Evolutionary conservation across 1,284 basidiomycete species (phyloP), one percentile per base, ranked within the genome.

Genomic region (Pseudomicrostroma phylloplanum): DNA sequence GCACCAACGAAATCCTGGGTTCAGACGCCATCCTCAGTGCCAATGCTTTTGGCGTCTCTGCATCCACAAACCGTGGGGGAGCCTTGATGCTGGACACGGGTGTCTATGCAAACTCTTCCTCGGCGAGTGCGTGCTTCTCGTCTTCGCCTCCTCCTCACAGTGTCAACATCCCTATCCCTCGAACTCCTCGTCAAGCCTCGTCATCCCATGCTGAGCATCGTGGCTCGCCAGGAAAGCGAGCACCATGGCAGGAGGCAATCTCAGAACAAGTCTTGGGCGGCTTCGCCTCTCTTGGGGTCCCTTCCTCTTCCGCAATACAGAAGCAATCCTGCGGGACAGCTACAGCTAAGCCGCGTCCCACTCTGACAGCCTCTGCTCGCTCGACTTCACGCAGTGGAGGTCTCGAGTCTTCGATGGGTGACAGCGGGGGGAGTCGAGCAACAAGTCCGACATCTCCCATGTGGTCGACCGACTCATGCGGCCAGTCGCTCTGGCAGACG

Each of bases 1-100:
- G 72, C 51, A 67, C 67, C 30, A 61, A 67, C 61, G 68, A 73
- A 55, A 75, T 75, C 55, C 59, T 70, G 57, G 56, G 61, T 15
- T 65, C 70, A 6, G 66, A 71, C 11, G 62, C 49, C 19, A 48
- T 72, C 1, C 66, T 72, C 54, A 60, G 59, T 19, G 63, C 66
- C 21, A 54, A 54, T 48, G 43, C 43, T 12, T 3, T 48, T 17
- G 43, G 43, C 23, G 49, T 30, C 2, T 51, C 49, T 6, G 60
- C 6, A 9, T 21, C 25, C 55, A 30, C n/a, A 39, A 67, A 59
- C n/a, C 53, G 41, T 8, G 60, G 59, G 15, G 62, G 62, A 40
- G 41, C 63, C n/a, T 59, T 60, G 57, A 59, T 25, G 15, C 25
- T 59, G 39, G 19, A n/a, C 13, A 30, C 36, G 19, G 30, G 58